Conservation (phyloP, 495 filamentous ascomycete species). For the Neurospora sp. region DNA sequence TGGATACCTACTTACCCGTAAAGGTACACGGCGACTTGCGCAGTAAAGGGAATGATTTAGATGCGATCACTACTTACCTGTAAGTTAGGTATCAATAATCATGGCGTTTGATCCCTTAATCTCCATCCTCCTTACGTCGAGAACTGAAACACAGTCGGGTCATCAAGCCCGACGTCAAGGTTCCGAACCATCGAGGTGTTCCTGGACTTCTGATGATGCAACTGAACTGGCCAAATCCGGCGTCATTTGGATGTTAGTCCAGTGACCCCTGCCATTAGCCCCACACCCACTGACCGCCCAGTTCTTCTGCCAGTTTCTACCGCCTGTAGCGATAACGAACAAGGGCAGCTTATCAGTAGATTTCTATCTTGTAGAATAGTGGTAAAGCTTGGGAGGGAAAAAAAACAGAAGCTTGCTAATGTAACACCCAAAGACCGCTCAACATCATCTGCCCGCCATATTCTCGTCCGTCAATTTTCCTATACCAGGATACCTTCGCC, state of each 20-base stretch:
- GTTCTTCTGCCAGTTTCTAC: neutral
- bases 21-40: neutral
- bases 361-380: neutral
- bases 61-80: neutral
- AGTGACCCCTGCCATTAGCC: neutral
- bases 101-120: neutral
- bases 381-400: neutral
- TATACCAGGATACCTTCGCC: neutral
- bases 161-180: neutral
- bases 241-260: neutral
- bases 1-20: neutral
- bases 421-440: neutral
- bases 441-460: neutral
- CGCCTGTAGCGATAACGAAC: neutral
- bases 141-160: neutral
- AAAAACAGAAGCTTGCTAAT: neutral
- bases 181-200: neutral
- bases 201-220: neutral
- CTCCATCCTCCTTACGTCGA: neutral
- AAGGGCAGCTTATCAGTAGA: neutral
- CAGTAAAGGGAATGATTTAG: neutral
- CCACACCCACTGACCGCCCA: neutral
- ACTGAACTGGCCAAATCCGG: neutral
- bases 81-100: neutral
- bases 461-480: neutral